Conservation (phyloP, 768 basidiomycete species). For the Leccinum boreale region DNA sequence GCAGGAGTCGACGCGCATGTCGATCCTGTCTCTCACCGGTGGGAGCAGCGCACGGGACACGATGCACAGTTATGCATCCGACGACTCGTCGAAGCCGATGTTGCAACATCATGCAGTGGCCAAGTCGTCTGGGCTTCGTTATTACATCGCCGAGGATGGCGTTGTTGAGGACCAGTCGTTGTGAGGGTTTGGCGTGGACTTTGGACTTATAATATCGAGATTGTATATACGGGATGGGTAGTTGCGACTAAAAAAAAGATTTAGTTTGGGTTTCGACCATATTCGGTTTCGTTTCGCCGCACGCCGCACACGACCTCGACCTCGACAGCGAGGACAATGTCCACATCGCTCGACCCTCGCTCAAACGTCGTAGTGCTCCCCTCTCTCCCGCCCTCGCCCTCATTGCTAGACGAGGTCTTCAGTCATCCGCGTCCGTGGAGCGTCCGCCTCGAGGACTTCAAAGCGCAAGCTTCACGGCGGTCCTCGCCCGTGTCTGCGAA, state of each 20-base stretch:
- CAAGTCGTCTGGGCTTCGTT: slow-evolving; percentile 50
- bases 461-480: slow-evolving; percentile 19
- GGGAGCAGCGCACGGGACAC: slow-evolving; percentile 47
- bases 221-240: too few species aligned
- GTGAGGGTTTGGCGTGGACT: too few species aligned
- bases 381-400: slow-evolving; percentile 38
- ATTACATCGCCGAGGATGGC: slow-evolving; percentile 39
- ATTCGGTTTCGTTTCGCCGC: not conserved
- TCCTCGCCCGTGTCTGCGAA: slow-evolving; percentile 9
- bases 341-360: slow-evolving; percentile 13
- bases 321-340: slow-evolving; percentile 17
- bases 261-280: not conserved
- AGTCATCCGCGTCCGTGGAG: slow-evolving; percentile 33
- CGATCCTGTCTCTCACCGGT: slow-evolving; percentile 50
- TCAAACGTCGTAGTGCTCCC: slow-evolving; percentile 14
- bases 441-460: slow-evolving; percentile 25
- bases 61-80: slow-evolving; percentile 48
- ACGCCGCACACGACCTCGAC: slow-evolving; percentile 7
- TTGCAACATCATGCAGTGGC: slow-evolving; percentile 42
- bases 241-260: too few species aligned
- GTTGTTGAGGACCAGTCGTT: not conserved
- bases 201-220: too few species aligned
- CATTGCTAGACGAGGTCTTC: slow-evolving; percentile 45
- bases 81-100: slow-evolving; percentile 56
- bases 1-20: slow-evolving; percentile 69